Conservation (phyloP, 2,329 filamentous ascomycete genomes). For the Clonostachys sp. region DNA sequence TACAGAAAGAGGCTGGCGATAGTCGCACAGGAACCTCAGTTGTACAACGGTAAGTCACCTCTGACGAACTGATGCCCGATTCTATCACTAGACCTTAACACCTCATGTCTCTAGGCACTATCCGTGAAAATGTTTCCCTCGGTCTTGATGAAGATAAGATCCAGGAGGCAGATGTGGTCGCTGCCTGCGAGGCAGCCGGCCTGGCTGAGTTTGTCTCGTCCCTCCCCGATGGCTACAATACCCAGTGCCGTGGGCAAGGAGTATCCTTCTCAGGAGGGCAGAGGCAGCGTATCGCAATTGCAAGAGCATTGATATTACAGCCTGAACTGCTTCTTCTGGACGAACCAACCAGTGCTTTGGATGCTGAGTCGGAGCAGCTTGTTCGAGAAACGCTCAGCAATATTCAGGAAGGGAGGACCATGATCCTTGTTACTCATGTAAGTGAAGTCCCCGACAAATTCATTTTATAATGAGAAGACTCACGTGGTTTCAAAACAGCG, state of each 20-base stretch:
- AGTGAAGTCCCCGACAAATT: no score
- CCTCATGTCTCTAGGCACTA: constrained; percentile 71
- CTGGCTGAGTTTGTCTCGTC: constrained; percentile 40
- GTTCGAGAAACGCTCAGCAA: constrained; percentile 72
- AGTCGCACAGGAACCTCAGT: no score
- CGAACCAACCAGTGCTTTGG: constrained; percentile 51
- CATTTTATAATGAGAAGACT: no score
- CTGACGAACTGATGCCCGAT: no score
- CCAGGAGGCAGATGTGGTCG: constrained; percentile 26
- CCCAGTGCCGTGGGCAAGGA: constrained; percentile 55
- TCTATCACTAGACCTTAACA: constrained; percentile 37
- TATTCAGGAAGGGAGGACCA: no score
- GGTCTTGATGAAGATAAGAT: constrained; percentile 27
- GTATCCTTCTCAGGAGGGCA: constrained; percentile 66
- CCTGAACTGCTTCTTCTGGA: constrained; percentile 91
- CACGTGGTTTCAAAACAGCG: constrained; percentile 29
- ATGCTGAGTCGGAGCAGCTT: constrained; percentile 84
- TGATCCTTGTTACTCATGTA: no score
- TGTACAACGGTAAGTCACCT: no score
- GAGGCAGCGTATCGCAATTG: constrained; percentile 64
- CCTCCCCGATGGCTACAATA: constrained; percentile 43
- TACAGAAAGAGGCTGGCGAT: no score
- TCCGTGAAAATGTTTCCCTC: constrained; percentile 75
- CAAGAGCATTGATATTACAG: constrained; percentile 66
- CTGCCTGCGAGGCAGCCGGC: constrained; percentile 43